phyloP scores from a whole-genome alignment of 2,329 filamentous ascomycete genomes.

The Shiraia sp. region DNA sequence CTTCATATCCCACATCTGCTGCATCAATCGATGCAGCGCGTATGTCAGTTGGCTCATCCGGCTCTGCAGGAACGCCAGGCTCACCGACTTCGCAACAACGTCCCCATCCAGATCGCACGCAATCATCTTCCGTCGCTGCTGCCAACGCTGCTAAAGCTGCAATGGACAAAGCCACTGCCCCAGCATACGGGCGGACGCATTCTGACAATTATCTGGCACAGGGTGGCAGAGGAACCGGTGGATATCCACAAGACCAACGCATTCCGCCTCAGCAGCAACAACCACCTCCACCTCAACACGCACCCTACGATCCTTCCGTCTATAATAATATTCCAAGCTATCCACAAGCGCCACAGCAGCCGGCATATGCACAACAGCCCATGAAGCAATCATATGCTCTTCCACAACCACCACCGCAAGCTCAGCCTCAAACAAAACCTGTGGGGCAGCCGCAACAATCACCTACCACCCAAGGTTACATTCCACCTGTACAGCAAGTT shows the following conservation, averaged over 20 bases:
- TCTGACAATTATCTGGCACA: conserved; percentile 46
- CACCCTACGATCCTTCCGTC: conserved; percentile 76
- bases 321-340: conserved; percentile 61
- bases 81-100: conserved; percentile 52
- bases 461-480: conserved; percentile 42
- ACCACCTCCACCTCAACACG: conserved; percentile 53
- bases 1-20: conserved; percentile 47
- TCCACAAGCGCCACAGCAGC: conserved; percentile 35
- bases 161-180: conserved; percentile 43
- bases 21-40: conserved; percentile 54
- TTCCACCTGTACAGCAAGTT: too few species aligned
- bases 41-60: conserved; percentile 47
- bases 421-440: conserved; percentile 46
- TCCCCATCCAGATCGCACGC: conserved; percentile 53
- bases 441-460: conserved; percentile 11
- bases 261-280: conserved; percentile 38
- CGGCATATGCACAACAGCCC: conserved; percentile 37
- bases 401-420: conserved; percentile 52
- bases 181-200: conserved; percentile 51
- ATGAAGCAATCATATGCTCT: conserved; percentile 38
- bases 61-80: conserved; percentile 45
- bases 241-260: conserved; percentile 47
- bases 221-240: conserved; percentile 36
- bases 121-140: conserved; percentile 52
- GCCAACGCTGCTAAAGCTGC: conserved; percentile 57